A percentile compares a stretch with the other conserved stretches of the same genome.
phyloP scores from a whole-genome alignment of 2,329 filamentous ascomycete genomes.

The Fragosphaeria purpurea region DNA sequence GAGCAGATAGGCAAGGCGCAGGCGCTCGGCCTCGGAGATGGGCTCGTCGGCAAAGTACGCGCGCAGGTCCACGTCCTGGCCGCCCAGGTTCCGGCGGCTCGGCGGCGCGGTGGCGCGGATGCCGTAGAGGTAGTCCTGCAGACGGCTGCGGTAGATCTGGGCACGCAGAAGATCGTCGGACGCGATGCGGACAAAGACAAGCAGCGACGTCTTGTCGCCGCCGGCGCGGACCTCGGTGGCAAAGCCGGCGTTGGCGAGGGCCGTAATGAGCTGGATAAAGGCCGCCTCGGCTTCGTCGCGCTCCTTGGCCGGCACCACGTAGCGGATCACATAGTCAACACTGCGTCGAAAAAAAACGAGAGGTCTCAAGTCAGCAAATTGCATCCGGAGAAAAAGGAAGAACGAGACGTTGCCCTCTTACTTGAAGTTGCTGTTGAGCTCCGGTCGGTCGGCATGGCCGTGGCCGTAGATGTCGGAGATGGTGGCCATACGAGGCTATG shows the following conservation, averaged over 20 bases:
- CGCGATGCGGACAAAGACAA: slow-evolving; percentile 74
- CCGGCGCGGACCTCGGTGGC: slow-evolving; percentile 80
- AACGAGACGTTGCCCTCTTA: not conserved
- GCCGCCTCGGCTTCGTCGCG: slow-evolving; percentile 53
- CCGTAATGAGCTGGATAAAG: slow-evolving; percentile 68
- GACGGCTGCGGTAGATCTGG: slow-evolving; percentile 76
- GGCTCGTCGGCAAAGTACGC: slow-evolving; percentile 62
- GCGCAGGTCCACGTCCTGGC: slow-evolving; percentile 38
- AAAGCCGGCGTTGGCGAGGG: slow-evolving; percentile 69
- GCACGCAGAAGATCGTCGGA: slow-evolving; percentile 64
- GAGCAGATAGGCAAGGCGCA: slow-evolving; percentile 79
- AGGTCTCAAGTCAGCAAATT: not conserved
- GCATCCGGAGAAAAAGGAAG: not conserved
- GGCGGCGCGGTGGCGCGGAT: slow-evolving; percentile 65
- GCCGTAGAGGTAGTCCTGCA: slow-evolving; percentile 90
- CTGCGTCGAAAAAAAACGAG: slow-evolving; percentile 25
- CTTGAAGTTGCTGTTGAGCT: slow-evolving; percentile 19
- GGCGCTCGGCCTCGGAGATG: slow-evolving; percentile 76
- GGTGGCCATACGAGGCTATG: slow-evolving; percentile 14
- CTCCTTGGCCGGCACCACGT: slow-evolving; percentile 53
- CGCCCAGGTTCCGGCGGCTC: slow-evolving; percentile 32
- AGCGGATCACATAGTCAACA: slow-evolving; percentile 84
- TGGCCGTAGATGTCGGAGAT: slow-evolving; percentile 12
- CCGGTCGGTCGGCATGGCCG: slow-evolving; percentile 11
- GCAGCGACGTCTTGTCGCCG: slow-evolving; percentile 55